Base-by-base conservation (phyloP, 164 flowering plant species). In the Aristolochia californica region DNA sequence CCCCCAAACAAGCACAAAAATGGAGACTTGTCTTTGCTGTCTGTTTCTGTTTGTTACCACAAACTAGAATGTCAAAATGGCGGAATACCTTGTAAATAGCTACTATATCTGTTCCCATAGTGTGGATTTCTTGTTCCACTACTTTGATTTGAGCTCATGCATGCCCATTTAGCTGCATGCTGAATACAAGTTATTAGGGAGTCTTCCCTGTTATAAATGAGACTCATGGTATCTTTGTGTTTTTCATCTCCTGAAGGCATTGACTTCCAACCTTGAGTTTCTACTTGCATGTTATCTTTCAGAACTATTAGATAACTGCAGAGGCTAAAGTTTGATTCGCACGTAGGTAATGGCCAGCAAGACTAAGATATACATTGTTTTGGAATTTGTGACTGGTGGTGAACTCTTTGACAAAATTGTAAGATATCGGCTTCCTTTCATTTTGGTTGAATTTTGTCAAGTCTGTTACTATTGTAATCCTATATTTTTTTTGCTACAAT, bases 301-400 rank as follows among this genome's bases (percentile, higher is more conserved):
- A 21, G 30, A 25, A 12, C 11, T 52, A 22, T 25, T 52, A 1
- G 16, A 23, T 45, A 16, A 45, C 25, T 48, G 24, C 53, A n/a
- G 56, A 48, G 13, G 23, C 28, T 27, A 38, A 44, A 38, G 53
- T n/a, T 59, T 55, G n/a, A 15, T 59, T 10, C 64, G 52, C 61
- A 27, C 77, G 63, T 61, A 88, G 96, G 93, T 88, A 66, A 88
- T 88, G 93, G 96, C 96, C 44, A 88, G 96, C 85, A 88, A 88
- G 80, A 78, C 93, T n/a, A 88, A 85, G 70, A 85, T 88, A 67
- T 88, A 88, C 66, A 83, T 88, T 55, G 95, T 89, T 26, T 25
- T 89, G 77, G 95, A 89, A 68, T 80, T 83, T 70, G 95, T 89
- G 50, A 83, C 88, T 50, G 97, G 97, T 65, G 97, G 97, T 45